A percentile compares a stretch with the other conserved stretches of the same genome.
Evolutionary conservation across 768 basidiomycete genomes (phyloP).

Genomic region (Pulveroboletus sp.): DNA sequence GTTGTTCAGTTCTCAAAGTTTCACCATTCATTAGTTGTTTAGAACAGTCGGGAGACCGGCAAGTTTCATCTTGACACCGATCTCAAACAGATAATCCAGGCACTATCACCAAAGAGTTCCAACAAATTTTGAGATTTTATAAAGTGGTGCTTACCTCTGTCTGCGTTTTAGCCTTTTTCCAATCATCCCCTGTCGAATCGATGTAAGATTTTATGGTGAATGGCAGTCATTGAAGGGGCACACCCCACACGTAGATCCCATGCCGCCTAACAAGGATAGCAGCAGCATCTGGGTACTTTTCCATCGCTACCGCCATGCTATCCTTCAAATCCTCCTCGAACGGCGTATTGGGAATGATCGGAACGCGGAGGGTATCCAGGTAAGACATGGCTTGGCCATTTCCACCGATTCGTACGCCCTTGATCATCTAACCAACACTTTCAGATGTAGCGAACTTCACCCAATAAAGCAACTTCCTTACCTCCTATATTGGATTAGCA

Average conservation of each 20-base stretch:
- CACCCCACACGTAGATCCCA: conserved; percentile 86
- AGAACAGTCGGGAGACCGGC: conserved; percentile 53
- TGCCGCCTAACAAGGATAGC: conserved; percentile 75
- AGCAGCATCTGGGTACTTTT: conserved; percentile 70
- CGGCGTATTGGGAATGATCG: conserved; percentile 90
- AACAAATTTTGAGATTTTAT: background rate
- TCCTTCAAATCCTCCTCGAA: conserved; percentile 86
- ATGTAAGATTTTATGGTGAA: conserved; percentile 7
- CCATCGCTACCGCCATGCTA: conserved; percentile 85
- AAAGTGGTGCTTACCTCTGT: conserved; percentile 52
- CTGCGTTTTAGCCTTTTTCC: conserved; percentile 89
- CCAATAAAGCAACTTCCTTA: background rate
- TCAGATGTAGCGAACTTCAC: background rate
- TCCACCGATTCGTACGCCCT: conserved; percentile 76
- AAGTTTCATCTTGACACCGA: conserved; percentile 77
- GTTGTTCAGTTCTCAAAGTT: too few species aligned
- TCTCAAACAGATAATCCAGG: conserved; percentile 87
- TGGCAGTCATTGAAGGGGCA: conserved; percentile 9
- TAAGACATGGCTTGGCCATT: conserved; percentile 75
- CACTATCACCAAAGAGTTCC: conserved; percentile 45
- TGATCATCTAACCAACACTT: conserved; percentile 69
- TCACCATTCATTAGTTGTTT: conserved; percentile 11
- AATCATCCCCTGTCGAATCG: conserved; percentile 49
- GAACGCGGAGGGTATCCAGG: conserved; percentile 79
- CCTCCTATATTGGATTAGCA: conserved; percentile 37